Base-by-base conservation (phyloP, 2,329 filamentous ascomycete species). In the Talaromyces funiculosus region DNA sequence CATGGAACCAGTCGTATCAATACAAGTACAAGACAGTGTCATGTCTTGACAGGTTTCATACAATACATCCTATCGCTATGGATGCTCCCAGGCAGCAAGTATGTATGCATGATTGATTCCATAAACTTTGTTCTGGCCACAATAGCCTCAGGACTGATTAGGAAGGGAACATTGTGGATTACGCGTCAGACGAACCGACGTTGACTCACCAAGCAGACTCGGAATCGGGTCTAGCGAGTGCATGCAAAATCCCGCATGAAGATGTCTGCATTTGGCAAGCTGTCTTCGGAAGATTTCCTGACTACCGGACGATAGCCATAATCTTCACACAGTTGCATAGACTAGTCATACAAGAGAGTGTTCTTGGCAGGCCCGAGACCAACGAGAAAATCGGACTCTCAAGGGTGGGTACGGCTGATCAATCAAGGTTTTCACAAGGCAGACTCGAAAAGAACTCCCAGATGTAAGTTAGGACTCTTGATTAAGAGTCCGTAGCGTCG, bases 371-470 rank as follows among this genome's bases (percentile, higher is more conserved):
- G 47, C 22, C 26, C 20, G 29, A 51, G 47, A 51, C 47, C 47
- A 51, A 51, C 47, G 8, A 51, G 29, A 51, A 18, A 33, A 22
- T 7, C 47, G 29, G 47, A 20, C 35, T n/a, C 18, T 51, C 47
- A 33, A n/a, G 14, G 16, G 47, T 51, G 47, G 47, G 29, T 33
- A 22, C 47, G 29, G 35, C 35, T 54, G 51, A 54, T 24, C 51
- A 40, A 26, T 54, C 20, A 54, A 54, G 33, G 14, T 54, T 54
- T 54, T 54, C 33, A 54, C 51, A 40, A 54, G 51, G 51, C 51
- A 54, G 51, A 54, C 14, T 40, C 31, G 35, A 40, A 10, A 5
- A 31, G 16, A 20, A 12, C 14, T 18, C 35, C 29, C 10, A 2
- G 43, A n/a, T 16, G 5, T 26, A 8, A n/a, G n/a, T n/a, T n/a